phyloP scores from a whole-genome alignment of 257 asterid genomes.

The Schizonepeta tenuifolia region DNA sequence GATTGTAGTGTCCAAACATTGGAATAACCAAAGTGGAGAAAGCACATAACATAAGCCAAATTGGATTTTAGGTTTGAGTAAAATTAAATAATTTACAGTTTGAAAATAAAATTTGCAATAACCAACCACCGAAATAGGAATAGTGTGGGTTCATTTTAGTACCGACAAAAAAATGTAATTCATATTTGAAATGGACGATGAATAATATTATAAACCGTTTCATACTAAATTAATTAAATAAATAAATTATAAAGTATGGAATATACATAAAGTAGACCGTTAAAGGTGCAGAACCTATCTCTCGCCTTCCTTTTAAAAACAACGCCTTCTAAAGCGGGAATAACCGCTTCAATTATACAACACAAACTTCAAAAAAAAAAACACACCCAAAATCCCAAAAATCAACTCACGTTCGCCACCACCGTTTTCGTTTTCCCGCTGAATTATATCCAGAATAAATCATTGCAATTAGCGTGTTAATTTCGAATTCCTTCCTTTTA shows the following conservation, averaged over 20 bases:
- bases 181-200: neutral
- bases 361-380: neutral
- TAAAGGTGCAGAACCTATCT: constrained; percentile 15
- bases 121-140: no score
- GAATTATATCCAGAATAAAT: neutral
- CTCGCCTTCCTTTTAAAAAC: constrained; percentile 19
- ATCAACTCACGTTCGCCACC: constrained; percentile 32
- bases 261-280: neutral
- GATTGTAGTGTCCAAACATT: no score
- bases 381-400: neutral
- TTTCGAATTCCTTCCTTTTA: no score
- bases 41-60: no score
- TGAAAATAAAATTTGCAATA: no score
- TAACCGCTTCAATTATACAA: constrained; percentile 40
- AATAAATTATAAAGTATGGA: no score
- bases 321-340: constrained; percentile 61
- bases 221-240: no score
- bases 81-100: no score
- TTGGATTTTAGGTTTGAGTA: no score
- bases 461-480: neutral
- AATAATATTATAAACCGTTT: neutral
- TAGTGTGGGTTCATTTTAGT: no score
- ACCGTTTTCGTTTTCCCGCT: constrained; percentile 20
- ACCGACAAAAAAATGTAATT: neutral
- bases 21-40: no score